These are phyloP conservation scores for Sclerospora graminicola DNA, from an alignment of 352 stramenopile species.

Conservation along the genomic window DNA sequence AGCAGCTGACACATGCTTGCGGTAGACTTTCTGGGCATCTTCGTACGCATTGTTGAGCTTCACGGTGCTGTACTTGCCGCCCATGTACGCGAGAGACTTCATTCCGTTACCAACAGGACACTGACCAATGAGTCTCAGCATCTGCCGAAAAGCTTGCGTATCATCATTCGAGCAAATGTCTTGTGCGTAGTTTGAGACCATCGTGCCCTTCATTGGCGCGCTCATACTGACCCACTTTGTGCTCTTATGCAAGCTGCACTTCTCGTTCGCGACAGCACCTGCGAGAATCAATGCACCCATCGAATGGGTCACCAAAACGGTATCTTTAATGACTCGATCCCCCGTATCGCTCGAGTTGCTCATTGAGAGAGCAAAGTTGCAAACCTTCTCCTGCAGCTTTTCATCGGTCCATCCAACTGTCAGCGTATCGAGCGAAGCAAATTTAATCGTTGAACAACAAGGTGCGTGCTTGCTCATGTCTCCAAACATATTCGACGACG, in stretches of 20 bases:
- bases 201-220: constrained; percentile 33
- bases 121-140: constrained; percentile 23
- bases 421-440: constrained; percentile 23
- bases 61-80: constrained; percentile 22
- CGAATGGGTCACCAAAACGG: constrained; percentile 35
- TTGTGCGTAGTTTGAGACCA: constrained; percentile 33
- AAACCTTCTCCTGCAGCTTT: constrained; percentile 24
- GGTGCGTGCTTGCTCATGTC: constrained; percentile 23
- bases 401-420: constrained; percentile 25
- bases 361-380: constrained; percentile 21
- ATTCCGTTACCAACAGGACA: constrained; percentile 23
- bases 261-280: constrained; percentile 27
- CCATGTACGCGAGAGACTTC: constrained; percentile 33
- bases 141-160: constrained; percentile 15
- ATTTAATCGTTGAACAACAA: constrained; percentile 32
- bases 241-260: constrained; percentile 32
- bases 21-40: constrained; percentile 22
- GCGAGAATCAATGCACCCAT: constrained; percentile 33
- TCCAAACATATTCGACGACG: constrained; percentile 18
- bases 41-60: constrained; percentile 21
- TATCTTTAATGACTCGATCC: constrained; percentile 19
- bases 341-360: constrained; percentile 9
- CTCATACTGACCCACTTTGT: constrained; percentile 38
- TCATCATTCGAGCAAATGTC: constrained; percentile 26
- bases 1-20: no score